Percentiles rank a stretch among this genome's conserved stretches.
Evolutionary conservation across 257 asterid genomes (phyloP).

Genomic region (Avicennia marina): DNA sequence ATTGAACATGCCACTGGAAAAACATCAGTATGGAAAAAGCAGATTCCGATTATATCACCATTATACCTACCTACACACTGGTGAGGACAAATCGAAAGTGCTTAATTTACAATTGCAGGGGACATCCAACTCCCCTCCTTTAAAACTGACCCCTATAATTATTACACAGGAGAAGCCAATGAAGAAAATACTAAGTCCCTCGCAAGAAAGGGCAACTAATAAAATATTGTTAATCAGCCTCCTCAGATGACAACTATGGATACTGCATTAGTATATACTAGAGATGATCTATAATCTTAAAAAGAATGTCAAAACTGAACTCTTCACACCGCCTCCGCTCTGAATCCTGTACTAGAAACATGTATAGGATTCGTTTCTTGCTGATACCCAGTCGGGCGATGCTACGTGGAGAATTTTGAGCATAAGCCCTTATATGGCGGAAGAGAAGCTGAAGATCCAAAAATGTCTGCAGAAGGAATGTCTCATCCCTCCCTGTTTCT

Average conservation of each 20-base stretch:
- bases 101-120: slow-evolving; percentile 18
- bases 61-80: no score
- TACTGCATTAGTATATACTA: slow-evolving; percentile 29
- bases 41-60: no score
- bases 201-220: slow-evolving; percentile 17
- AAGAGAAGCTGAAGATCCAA: slow-evolving; percentile 32
- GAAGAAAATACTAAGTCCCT: slow-evolving; percentile 12
- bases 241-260: slow-evolving; percentile 25
- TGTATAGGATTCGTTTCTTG: slow-evolving; percentile 29
- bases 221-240: slow-evolving; percentile 25
- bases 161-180: slow-evolving; percentile 17
- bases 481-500: slow-evolving; percentile 35
- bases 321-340: slow-evolving; percentile 28
- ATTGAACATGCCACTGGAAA: no score
- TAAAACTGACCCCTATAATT: slow-evolving; percentile 13
- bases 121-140: background rate
- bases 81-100: background rate
- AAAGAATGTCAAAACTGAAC: slow-evolving; percentile 44
- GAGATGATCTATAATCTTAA: slow-evolving; percentile 25
- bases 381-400: slow-evolving; percentile 19
- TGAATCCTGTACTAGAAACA: slow-evolving; percentile 28
- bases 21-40: no score
- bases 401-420: slow-evolving; percentile 23
- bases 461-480: slow-evolving; percentile 31
- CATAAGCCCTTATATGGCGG: slow-evolving; percentile 41